Evolutionary conservation across 306 rosid species (phyloP).

Genomic region (Heteromeles arbutifolia): DNA sequence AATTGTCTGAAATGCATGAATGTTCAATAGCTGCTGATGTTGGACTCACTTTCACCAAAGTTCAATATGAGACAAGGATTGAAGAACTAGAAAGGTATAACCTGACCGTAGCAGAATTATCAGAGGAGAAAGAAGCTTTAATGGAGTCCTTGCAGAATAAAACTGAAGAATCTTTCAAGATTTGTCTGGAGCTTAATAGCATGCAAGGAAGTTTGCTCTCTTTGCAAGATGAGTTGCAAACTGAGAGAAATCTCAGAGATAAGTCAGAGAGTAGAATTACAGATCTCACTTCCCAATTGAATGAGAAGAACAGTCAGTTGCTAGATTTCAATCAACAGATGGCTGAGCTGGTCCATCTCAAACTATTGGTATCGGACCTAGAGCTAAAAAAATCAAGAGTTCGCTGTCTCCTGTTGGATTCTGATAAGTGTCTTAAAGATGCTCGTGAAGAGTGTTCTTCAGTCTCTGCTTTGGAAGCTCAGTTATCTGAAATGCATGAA

Average conservation of each 20-base stretch:
- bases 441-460: slow-evolving; percentile 49
- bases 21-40: slow-evolving; percentile 55
- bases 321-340: slow-evolving; percentile 45
- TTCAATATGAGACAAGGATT: slow-evolving; percentile 37
- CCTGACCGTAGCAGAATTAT: slow-evolving; percentile 33
- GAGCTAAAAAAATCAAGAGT: slow-evolving; percentile 66
- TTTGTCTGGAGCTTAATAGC: slow-evolving; percentile 42
- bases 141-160: slow-evolving; percentile 44
- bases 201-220: slow-evolving; percentile 41
- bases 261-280: slow-evolving; percentile 42
- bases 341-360: slow-evolving; percentile 51
- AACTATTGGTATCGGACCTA: slow-evolving; percentile 40
- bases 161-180: slow-evolving; percentile 50
- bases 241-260: slow-evolving; percentile 49
- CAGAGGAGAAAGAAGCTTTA: slow-evolving; percentile 55
- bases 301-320: slow-evolving; percentile 48
- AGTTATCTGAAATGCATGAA: slow-evolving; percentile 61
- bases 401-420: slow-evolving; percentile 31
- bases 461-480: slow-evolving; percentile 41
- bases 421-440: slow-evolving; percentile 52
- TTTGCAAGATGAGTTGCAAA: slow-evolving; percentile 42
- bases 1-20: slow-evolving; percentile 55
- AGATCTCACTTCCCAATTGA: slow-evolving; percentile 49
- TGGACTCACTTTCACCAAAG: slow-evolving; percentile 40
- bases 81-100: slow-evolving; percentile 56